Percentiles rank a stretch among this genome's conserved stretches.
These are phyloP conservation scores for Podospora didyma DNA, from an alignment of 495 filamentous ascomycete species.

Conservation along the genomic window DNA sequence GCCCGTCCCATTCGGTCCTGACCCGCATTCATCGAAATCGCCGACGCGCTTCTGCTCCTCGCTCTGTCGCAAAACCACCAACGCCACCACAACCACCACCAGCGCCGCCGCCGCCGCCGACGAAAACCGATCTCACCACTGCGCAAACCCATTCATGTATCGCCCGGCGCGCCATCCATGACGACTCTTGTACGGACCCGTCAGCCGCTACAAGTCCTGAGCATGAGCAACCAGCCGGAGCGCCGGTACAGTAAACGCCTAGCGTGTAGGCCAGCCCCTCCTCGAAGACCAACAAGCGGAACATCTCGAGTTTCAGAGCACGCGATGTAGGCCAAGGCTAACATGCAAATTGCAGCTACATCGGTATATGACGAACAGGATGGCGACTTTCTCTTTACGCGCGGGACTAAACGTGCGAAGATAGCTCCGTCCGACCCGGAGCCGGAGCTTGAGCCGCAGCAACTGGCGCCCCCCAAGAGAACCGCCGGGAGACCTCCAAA, in stretches of 20 bases:
- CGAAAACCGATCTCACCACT: too few relatives aligned
- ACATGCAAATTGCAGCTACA: conserved; percentile 23
- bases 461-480: conserved; percentile 32
- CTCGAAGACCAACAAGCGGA: neutral
- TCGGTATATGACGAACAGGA: conserved; percentile 61
- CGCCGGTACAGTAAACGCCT: conserved; percentile 54
- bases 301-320: neutral
- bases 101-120: neutral
- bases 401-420: conserved; percentile 49
- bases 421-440: conserved; percentile 41
- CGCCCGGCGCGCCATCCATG: conserved; percentile 47
- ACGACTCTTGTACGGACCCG: conserved; percentile 58
- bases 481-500: conserved; percentile 39
- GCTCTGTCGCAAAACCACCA: conserved; percentile 3
- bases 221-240: conserved; percentile 56
- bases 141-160: conserved; percentile 18
- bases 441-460: conserved; percentile 24
- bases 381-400: conserved; percentile 61
- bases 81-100: neutral
- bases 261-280: conserved; percentile 39
- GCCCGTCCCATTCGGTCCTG: neutral
- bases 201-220: conserved; percentile 54
- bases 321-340: conserved; percentile 7
- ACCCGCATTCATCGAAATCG: conserved; percentile 6
- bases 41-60: conserved; percentile 12